Base-by-base conservation (phyloP, 179 eudicot species). In the Pouteria campechiana region DNA sequence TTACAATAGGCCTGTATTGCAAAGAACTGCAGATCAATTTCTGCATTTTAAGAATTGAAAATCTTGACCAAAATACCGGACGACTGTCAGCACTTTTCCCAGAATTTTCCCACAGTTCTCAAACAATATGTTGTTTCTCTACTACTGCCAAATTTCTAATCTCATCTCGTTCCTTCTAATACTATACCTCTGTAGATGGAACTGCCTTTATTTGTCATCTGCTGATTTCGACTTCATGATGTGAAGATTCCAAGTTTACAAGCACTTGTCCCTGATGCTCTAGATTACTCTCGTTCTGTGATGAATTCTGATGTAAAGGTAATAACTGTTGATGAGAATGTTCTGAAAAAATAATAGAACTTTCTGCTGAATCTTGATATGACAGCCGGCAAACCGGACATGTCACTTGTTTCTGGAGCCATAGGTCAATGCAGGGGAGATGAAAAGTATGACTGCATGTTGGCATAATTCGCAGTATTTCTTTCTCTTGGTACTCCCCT, bases 401-500 rank as follows among this genome's bases (percentile, higher is more conserved):
- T 19, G 72, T 70, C 28, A 64, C 52, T 44, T 75, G 88, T 56
- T 70, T 83, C 50, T 68, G 59, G 8, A 83, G 68, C 93, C 93
- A 83, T 21, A 55, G 34, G 50, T 83, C 93, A 21, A 83, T 75
- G 70, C 93, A 83, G 41, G 79, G 68, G 10, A 75, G 73, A 48
- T 83, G 93, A 58, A 75, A 83, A 44, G 42, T 83, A 55, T 83
- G 93, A 25, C 84, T 69, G 30, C 93, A 83, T 49, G 69, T 70
- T 1, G 93, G 93, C 81, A 83, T 75, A 27, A 79, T 73, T 61
- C 95, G 58, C 22, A 84, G 50, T 2, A 74, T 65, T 61, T 84
- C 95, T 56, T 75, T 77, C 57, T 84, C 90, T 70, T 81, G 69
- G 49, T 84, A 84, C 34, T 84, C 86, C 28, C 79, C 81, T 50